Percentiles rank a stretch among this genome's conserved stretches.
Conservation (phyloP, 2,329 filamentous ascomycete genomes). For the Cercospora canescens region DNA sequence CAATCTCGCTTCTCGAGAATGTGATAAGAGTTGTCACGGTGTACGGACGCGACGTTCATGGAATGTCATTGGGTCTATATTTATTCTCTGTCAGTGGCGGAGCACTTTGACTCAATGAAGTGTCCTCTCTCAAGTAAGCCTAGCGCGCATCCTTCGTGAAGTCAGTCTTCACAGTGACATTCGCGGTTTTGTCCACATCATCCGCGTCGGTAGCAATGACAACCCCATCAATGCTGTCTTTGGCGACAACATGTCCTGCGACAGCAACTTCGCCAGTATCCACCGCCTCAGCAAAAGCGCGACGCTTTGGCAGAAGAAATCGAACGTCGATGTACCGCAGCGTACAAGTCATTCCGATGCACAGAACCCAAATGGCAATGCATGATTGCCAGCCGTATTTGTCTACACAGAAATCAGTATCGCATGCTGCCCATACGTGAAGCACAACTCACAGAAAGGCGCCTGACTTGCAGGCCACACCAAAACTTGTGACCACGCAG, state of each 20-base stretch:
- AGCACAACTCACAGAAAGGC: conserved; percentile 40
- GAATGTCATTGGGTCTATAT: background rate
- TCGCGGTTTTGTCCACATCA: conserved; percentile 8
- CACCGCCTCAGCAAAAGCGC: conserved; percentile 23
- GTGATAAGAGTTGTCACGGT: no score
- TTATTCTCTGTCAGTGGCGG: background rate
- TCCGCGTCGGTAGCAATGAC: background rate
- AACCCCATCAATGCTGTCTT: conserved; percentile 3
- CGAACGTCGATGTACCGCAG: conserved; percentile 48
- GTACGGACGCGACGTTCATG: no score
- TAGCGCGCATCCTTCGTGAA: background rate
- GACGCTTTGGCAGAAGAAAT: conserved; percentile 36
- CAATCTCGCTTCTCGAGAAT: background rate
- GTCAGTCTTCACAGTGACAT: conserved; percentile 8
- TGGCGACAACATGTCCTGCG: conserved; percentile 20
- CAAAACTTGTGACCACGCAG: conserved; percentile 54
- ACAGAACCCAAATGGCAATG: conserved; percentile 46
- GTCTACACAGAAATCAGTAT: conserved; percentile 21
- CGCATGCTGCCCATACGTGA: background rate
- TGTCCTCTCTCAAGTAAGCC: background rate
- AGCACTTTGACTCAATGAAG: background rate
- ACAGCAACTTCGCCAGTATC: conserved; percentile 22
- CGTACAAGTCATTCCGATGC: conserved; percentile 47
- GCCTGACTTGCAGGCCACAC: conserved; percentile 55
- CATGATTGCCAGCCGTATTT: conserved; percentile 53